Percentiles rank a stretch among this genome's conserved stretches.
These are phyloP conservation scores for Monosporascus cannonballus DNA, from an alignment of 2,329 filamentous ascomycete species.

Conservation along the genomic window DNA sequence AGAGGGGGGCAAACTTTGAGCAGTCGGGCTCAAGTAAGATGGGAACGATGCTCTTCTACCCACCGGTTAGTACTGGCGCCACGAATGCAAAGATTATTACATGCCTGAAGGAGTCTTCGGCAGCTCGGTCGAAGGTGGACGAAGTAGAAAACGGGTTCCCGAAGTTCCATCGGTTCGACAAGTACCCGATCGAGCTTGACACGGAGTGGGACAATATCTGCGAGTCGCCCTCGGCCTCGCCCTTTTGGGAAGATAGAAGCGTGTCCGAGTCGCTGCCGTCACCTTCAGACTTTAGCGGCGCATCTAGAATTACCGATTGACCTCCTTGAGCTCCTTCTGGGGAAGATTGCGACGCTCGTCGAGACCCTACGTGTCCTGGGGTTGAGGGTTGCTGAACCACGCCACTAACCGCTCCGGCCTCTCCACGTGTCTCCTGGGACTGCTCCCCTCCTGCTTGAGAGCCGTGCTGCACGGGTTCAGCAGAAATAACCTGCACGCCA, in stretches of 20 bases:
- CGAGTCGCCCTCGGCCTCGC: conserved; percentile 14
- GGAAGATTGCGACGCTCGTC: conserved; percentile 16
- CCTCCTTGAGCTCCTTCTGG: conserved; percentile 8
- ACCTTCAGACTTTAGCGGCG: conserved; percentile 7
- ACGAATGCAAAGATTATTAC: conserved; percentile 6
- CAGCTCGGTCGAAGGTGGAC: conserved; percentile 30
- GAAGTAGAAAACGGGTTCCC: conserved; percentile 45
- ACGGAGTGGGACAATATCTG: conserved; percentile 32
- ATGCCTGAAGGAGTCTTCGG: conserved; percentile 42
- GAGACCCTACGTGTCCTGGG: conserved; percentile 14
- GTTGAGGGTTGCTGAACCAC: conserved; percentile 10
- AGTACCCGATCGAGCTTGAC: conserved; percentile 41
- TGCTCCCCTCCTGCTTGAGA: conserved; percentile 11
- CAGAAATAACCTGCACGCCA: conserved; percentile 44
- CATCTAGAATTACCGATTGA: conserved; percentile 1
- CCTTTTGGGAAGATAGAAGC: conserved; percentile 17
- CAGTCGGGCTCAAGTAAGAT: conserved; percentile 34
- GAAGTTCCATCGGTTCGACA: conserved; percentile 52
- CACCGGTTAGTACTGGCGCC: conserved; percentile 8
- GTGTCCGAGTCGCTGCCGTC: conserved; percentile 11
- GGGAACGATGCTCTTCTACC: conserved; percentile 38
- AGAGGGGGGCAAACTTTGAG: conserved; percentile 27
- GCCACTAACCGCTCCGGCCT: conserved; percentile 10
- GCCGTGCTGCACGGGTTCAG: conserved; percentile 30
- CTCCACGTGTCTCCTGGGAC: conserved; percentile 9